Conservation (phyloP, 768 basidiomycete genomes). For the Tricholoma hemisulphureum region DNA sequence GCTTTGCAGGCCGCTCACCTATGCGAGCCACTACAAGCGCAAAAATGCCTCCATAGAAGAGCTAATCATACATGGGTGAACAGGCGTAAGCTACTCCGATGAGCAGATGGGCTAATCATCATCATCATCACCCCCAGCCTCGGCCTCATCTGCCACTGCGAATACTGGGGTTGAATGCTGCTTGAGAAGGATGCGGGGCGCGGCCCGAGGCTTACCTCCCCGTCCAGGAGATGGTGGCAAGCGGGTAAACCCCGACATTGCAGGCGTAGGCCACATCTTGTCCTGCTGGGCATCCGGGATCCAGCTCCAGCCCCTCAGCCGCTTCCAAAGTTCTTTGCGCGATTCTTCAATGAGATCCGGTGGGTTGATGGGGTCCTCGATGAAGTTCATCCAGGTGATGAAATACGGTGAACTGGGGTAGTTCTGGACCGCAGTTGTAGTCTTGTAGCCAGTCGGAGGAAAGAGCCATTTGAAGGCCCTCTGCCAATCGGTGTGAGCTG, state of each 20-base stretch:
- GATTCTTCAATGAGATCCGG: background rate
- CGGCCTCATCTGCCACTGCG: no score
- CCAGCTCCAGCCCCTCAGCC: background rate
- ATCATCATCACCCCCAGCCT: no score
- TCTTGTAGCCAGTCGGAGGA: background rate
- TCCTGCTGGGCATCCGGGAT: slow-evolving; percentile 6
- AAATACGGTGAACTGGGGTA: background rate
- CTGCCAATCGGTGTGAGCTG: background rate
- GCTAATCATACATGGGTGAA: no score
- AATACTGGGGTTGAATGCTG: no score
- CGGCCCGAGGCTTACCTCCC: no score
- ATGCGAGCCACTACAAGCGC: no score
- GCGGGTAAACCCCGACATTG: background rate
- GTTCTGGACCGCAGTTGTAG: background rate
- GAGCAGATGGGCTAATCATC: no score
- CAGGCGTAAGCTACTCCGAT: no score
- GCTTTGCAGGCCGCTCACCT: no score
- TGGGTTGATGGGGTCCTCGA: background rate
- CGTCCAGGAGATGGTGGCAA: no score
- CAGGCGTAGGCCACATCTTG: slow-evolving; percentile 1
- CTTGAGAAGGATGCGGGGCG: no score
- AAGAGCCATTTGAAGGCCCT: slow-evolving; percentile 3
- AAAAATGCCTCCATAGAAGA: no score
- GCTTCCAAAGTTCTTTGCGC: background rate
- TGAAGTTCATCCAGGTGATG: background rate